Conservation (phyloP, 257 asterid species). For the Capsicum baccatum region DNA sequence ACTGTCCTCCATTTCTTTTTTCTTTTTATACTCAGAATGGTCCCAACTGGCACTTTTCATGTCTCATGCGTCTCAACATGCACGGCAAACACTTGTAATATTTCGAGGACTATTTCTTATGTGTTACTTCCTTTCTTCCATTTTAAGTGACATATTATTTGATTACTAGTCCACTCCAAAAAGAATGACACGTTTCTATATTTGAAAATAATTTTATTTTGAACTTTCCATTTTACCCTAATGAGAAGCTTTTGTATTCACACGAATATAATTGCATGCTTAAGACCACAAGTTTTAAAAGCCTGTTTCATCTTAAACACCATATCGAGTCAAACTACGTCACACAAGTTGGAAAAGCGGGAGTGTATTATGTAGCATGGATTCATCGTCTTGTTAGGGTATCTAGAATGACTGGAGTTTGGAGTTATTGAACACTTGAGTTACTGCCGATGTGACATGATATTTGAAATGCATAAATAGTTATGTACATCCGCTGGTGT, state of each 20-base stretch:
- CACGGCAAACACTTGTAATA: not conserved
- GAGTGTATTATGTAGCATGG: not conserved
- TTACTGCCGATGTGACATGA: conserved; percentile 8
- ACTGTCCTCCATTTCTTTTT: not conserved
- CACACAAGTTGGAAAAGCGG: conserved; percentile 4
- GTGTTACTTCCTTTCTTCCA: conserved; percentile 12
- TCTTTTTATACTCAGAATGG: conserved; percentile 17
- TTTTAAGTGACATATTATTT: not conserved
- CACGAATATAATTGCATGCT: not conserved
- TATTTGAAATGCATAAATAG: not conserved
- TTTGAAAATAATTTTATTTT: not conserved
- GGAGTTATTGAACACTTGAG: not conserved
- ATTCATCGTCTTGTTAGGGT: not conserved
- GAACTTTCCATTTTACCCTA: not conserved
- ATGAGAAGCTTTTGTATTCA: not conserved
- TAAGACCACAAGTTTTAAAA: not conserved
- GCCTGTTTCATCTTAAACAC: not conserved
- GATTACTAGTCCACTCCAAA: not conserved
- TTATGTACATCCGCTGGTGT: conserved; percentile 12
- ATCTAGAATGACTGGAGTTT: not conserved
- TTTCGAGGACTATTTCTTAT: conserved; percentile 13
- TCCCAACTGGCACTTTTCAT: conserved; percentile 17
- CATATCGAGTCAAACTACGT: not conserved
- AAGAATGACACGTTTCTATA: not conserved
- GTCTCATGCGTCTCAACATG: not conserved